Conservation (phyloP, 2,329 filamentous ascomycete genomes). For the Mycocentrospora acerina region DNA sequence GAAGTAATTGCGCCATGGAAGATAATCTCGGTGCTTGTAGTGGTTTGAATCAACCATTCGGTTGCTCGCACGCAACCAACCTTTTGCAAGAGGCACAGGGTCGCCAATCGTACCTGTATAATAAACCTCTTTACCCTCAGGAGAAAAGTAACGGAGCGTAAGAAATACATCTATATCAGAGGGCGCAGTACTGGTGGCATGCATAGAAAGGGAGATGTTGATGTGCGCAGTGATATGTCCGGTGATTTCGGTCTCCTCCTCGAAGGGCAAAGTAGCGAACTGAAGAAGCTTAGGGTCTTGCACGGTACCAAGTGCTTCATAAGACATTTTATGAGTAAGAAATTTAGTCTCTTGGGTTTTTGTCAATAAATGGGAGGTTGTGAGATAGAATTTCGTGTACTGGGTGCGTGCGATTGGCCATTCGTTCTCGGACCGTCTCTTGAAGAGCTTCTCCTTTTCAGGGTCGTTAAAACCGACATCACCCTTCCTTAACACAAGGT, state of each 20-base stretch:
- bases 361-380: slow-evolving; percentile 48
- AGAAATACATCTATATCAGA: slow-evolving; percentile 65
- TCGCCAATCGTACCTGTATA: slow-evolving; percentile 69
- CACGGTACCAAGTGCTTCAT: slow-evolving; percentile 61
- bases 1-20: slow-evolving; percentile 62
- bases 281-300: slow-evolving; percentile 57
- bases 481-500: slow-evolving; percentile 64
- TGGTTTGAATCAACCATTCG: slow-evolving; percentile 56
- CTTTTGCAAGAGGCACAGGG: slow-evolving; percentile 63
- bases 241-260: slow-evolving; percentile 67
- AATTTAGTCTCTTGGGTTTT: slow-evolving; percentile 29
- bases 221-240: slow-evolving; percentile 67
- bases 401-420: slow-evolving; percentile 69
- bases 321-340: slow-evolving; percentile 51
- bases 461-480: slow-evolving; percentile 68
- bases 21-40: slow-evolving; percentile 54
- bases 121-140: slow-evolving; percentile 58
- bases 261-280: slow-evolving; percentile 61
- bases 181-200: slow-evolving; percentile 44
- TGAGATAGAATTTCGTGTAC: slow-evolving; percentile 64
- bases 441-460: slow-evolving; percentile 58
- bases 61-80: slow-evolving; percentile 62
- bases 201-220: slow-evolving; percentile 57
- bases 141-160: slow-evolving; percentile 59
- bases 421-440: slow-evolving; percentile 58